Evolutionary conservation across 306 rosid genomes (phyloP).

Genomic region (Vigna nakashimae): DNA sequence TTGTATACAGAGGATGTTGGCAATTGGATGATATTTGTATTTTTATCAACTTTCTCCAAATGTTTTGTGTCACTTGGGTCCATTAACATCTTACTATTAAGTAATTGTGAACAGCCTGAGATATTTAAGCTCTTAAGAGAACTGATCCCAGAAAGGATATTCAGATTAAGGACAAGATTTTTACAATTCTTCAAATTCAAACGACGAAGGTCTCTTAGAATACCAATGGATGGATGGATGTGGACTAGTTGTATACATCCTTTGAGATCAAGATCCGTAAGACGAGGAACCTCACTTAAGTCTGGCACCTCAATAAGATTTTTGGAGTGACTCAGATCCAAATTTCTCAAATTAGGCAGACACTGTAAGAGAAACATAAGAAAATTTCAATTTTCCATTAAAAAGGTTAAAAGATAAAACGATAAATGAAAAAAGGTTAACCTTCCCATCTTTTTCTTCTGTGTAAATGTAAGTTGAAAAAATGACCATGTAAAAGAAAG

Average conservation of each 20-base stretch:
- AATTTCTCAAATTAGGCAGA: neutral
- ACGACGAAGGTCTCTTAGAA: neutral
- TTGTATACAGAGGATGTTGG: neutral
- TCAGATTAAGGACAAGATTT: neutral
- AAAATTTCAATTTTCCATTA: neutral
- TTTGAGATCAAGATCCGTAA: fast-evolving
- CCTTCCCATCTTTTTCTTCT: neutral
- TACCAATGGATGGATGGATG: neutral
- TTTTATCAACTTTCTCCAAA: neutral
- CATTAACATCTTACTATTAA: neutral
- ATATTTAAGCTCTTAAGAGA: fast-evolving
- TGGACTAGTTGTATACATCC: neutral
- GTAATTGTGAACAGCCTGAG: neutral
- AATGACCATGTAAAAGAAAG: too few species aligned
- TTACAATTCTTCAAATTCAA: neutral
- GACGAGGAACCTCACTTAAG: neutral
- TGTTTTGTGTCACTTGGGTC: neutral
- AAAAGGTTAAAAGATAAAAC: neutral
- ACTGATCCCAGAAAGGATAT: neutral
- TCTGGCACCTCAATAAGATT: neutral
- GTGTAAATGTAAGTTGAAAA: too few species aligned
- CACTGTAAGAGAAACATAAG: neutral
- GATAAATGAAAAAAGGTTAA: neutral
- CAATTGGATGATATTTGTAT: neutral
- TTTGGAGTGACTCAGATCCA: conserved; percentile 9